phyloP scores from a whole-genome alignment of 2,329 filamentous ascomycete genomes.

The Huntiella bhutanensis region DNA sequence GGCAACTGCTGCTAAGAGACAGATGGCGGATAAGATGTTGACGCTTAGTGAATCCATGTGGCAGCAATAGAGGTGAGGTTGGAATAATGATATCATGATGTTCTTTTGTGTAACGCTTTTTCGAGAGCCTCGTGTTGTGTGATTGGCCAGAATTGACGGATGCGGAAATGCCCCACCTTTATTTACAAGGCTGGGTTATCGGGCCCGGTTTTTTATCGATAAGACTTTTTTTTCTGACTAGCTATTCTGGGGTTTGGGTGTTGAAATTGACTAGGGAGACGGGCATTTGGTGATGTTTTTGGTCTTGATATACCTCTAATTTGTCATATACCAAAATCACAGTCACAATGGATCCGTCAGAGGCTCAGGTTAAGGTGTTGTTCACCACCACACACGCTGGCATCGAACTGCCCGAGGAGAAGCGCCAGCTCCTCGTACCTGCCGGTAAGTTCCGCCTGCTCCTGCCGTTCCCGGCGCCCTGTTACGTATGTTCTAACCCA shows the following conservation, averaged over 20 bases:
- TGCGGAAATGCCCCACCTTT: not conserved
- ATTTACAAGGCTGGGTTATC: slow-evolving; percentile 10
- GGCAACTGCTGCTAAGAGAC: slow-evolving; percentile 44
- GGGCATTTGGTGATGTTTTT: not conserved
- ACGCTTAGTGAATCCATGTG: slow-evolving; percentile 56
- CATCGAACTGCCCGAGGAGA: slow-evolving; percentile 42
- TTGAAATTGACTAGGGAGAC: not conserved
- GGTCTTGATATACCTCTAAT: not conserved
- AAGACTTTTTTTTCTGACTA: slow-evolving; percentile 9
- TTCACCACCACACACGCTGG: slow-evolving; percentile 46
- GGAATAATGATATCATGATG: not conserved
- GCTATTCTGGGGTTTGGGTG: not conserved
- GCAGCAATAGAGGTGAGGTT: slow-evolving; percentile 25
- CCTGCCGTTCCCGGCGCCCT: not conserved
- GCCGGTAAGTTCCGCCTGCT: slow-evolving; percentile 24
- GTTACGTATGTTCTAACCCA: not conserved
- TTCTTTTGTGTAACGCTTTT: too few species aligned
- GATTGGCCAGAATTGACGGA: slow-evolving; percentile 2
- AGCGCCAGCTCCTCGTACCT: slow-evolving; percentile 42
- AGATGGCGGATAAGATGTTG: slow-evolving; percentile 51
- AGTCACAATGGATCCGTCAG: slow-evolving; percentile 21
- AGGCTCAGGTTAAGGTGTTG: slow-evolving; percentile 44
- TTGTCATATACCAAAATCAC: not conserved
- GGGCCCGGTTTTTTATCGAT: slow-evolving; percentile 7
- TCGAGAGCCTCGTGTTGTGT: not conserved